Percentiles rank a stretch among this genome's conserved stretches.
phyloP scores from a whole-genome alignment of 768 basidiomycete species.

The Daedalea quercina region DNA sequence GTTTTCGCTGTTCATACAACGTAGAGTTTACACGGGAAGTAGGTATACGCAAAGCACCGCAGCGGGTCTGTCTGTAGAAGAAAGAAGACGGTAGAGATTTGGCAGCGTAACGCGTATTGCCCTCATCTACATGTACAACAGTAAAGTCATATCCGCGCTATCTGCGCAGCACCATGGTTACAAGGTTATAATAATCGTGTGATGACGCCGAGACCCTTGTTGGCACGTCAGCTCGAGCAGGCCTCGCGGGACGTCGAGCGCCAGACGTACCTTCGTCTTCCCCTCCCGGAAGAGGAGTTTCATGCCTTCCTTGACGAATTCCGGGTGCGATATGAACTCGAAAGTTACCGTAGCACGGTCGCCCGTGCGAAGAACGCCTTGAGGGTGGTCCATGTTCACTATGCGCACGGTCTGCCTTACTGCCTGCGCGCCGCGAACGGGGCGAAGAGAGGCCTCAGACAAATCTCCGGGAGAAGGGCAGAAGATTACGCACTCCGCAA shows the following conservation, averaged over 20 bases:
- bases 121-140: neutral
- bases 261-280: conserved; percentile 72
- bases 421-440: conserved; percentile 40
- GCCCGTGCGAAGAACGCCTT: conserved; percentile 86
- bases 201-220: conserved; percentile 71
- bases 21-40: neutral
- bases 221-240: conserved; percentile 6
- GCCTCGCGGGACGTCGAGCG: neutral
- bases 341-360: conserved; percentile 93
- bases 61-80: neutral
- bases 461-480: neutral
- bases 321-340: conserved; percentile 88
- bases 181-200: conserved; percentile 49
- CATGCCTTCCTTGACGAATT: conserved; percentile 91
- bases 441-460: conserved; percentile 6
- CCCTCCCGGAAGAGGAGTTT: conserved; percentile 92
- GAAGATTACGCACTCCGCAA: conserved; percentile 58
- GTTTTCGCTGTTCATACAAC: neutral
- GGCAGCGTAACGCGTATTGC: neutral
- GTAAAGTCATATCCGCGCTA: neutral
- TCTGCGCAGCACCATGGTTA: neutral
- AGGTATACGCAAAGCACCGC: neutral
- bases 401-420: conserved; percentile 90
- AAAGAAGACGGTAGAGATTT: neutral
- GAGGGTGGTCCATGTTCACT: conserved; percentile 84